These are phyloP conservation scores for Sugiyamaella xylanicola DNA, from an alignment of 1,139 yeast genomes.

Conservation along the genomic window DNA sequence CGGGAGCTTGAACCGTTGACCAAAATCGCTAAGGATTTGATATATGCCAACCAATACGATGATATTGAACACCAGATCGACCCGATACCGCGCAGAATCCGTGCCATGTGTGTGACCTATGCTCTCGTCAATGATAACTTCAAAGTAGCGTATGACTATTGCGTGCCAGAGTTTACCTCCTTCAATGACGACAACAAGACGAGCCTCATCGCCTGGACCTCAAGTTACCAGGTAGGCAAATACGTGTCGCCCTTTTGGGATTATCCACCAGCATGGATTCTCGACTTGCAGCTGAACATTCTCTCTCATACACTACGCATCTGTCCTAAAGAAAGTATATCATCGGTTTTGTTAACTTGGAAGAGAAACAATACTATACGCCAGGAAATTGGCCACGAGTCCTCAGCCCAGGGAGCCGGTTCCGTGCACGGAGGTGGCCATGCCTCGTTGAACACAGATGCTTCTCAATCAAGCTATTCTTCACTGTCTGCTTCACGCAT, in stretches of 20 bases:
- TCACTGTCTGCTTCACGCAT: conserved; percentile 28
- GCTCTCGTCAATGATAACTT: conserved; percentile 58
- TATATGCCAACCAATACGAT: conserved; percentile 27
- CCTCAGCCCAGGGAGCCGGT: not conserved
- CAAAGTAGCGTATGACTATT: conserved; percentile 50
- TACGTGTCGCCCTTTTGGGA: conserved; percentile 55
- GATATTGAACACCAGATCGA: conserved; percentile 23
- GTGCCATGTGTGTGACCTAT: conserved; percentile 57
- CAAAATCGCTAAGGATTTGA: conserved; percentile 31
- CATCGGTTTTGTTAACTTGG: conserved; percentile 42
- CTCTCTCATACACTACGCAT: conserved; percentile 48
- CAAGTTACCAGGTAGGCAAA: conserved; percentile 61
- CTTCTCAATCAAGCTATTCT: not conserved
- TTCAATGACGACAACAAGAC: conserved; percentile 38
- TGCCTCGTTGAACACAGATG: not conserved
- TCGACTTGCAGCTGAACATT: conserved; percentile 49
- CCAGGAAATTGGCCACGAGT: conserved; percentile 4
- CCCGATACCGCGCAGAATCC: conserved; percentile 45
- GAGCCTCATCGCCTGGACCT: conserved; percentile 52
- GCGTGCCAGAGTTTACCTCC: conserved; percentile 38
- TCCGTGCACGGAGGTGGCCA: no score
- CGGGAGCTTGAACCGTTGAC: conserved; percentile 35
- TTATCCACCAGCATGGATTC: conserved; percentile 39
- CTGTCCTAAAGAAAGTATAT: conserved; percentile 41
- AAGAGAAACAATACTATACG: conserved; percentile 33